Evolutionary conservation across 148 eudicot genomes (phyloP), one percentile per base, ranked within the genome.

Genomic region (Silene latifolia): DNA sequence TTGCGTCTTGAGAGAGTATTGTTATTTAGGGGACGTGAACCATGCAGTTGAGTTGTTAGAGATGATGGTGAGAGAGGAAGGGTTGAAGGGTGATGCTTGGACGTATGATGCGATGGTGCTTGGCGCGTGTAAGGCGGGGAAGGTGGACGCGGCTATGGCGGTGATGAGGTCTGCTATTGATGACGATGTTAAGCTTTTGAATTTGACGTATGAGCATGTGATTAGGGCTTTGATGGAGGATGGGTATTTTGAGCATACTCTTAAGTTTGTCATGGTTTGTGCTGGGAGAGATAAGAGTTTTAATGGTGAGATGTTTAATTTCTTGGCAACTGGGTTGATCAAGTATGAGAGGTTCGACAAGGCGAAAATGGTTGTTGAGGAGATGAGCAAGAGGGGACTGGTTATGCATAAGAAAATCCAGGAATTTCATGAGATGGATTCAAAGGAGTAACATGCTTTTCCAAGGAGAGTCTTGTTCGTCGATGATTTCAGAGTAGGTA

Each of bases 101-200:
- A 88, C 91, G 32, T 90, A 90, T 48, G 89, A 90, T 63, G 90
- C 91, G 4, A 81, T 90, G 75, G 91, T 90, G 25, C 44, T 88
- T 80, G 90, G 90, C 7, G 91, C 91, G 63, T 90, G 94, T 54
- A 82, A 78, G 80, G 84, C 80, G 1, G 90, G 88, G 74, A 90
- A 77, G 62, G 73, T 88, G 65, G 91, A 88, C 8, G 91, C 80
- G 53, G 91, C 86, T 18, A 12, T 90, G 61, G 80, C 67, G 70
- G 19, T 90, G 42, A 48, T 90, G 79, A 74, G 87, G 79, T 78
- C 84, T 79, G 86, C 83, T 76, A 63, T 73, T 76, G 87, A 82
- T 24, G 86, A 86, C 15, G 79, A 79, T 46, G 80, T 85, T 63
- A 71, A 77, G 56, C 54, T 82, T 59, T 19, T 86, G 72, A 82